Conservation (phyloP, 192 early-diverging fungal species). For the Coemansia sp. region DNA sequence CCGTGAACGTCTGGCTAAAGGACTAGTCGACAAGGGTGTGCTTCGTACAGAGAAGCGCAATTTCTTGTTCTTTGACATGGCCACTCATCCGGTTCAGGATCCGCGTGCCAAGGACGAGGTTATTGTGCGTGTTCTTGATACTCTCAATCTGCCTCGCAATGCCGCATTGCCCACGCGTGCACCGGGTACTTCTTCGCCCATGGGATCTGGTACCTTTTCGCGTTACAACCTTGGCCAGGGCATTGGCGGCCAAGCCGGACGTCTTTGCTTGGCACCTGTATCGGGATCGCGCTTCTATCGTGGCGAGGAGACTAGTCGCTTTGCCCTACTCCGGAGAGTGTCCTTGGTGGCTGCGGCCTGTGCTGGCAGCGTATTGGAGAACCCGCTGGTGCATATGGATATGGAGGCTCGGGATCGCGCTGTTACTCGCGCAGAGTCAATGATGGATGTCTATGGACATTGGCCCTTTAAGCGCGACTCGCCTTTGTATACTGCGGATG, state of each 20-base stretch:
- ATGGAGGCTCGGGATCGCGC: conserved; percentile 86
- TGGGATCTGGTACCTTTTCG: background rate
- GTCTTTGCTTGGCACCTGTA: conserved; percentile 25
- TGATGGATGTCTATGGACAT: conserved; percentile 81
- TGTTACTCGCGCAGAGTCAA: conserved; percentile 84
- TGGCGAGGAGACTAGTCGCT: conserved; percentile 41
- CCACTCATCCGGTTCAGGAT: conserved; percentile 94
- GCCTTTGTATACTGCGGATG: conserved; percentile 55
- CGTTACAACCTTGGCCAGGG: conserved; percentile 29
- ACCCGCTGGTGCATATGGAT: conserved; percentile 81
- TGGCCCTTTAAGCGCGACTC: conserved; percentile 68
- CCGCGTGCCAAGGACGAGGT: conserved; percentile 84
- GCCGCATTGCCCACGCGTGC: conserved; percentile 54
- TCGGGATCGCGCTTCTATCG: conserved; percentile 37
- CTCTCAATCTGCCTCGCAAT: conserved; percentile 69
- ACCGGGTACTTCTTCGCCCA: conserved; percentile 47
- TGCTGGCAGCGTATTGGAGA: conserved; percentile 96
- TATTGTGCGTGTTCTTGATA: conserved; percentile 77
- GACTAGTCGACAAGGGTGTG: conserved; percentile 97
- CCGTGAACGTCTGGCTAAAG: conserved; percentile 93
- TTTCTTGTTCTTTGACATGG: conserved; percentile 96
- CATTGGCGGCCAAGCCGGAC: conserved; percentile 37
- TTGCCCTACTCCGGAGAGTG: conserved; percentile 70
- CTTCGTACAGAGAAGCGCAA: conserved; percentile 94
- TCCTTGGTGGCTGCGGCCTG: conserved; percentile 93